phyloP scores from a whole-genome alignment of 2,329 filamentous ascomycete species.

The Akanthomyces uredinophilus region DNA sequence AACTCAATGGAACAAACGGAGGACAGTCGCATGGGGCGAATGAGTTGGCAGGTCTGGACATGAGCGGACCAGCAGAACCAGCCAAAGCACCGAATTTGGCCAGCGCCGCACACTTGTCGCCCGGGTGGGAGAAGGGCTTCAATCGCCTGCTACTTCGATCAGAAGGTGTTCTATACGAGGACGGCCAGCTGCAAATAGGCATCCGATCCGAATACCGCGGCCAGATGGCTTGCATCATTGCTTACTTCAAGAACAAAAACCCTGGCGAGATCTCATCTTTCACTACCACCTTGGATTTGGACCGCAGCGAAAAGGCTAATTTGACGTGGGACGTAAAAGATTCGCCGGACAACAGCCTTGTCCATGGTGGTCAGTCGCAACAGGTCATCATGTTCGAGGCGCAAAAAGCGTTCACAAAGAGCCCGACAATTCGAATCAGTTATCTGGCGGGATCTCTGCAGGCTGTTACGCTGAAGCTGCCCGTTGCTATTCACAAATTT shows the following conservation, averaged over 20 bases:
- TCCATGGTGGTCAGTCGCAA: conserved; percentile 71
- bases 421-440: conserved; percentile 87
- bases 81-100: conserved; percentile 76
- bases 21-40: conserved; percentile 47
- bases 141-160: conserved; percentile 71
- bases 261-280: conserved; percentile 81
- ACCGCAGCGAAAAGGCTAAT: conserved; percentile 56
- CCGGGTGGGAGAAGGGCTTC: conserved; percentile 90
- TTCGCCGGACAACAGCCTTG: conserved; percentile 77
- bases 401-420: conserved; percentile 71
- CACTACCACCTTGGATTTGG: conserved; percentile 87
- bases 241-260: conserved; percentile 95
- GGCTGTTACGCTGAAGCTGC: conserved; percentile 84
- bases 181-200: conserved; percentile 88
- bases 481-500: conserved; percentile 86
- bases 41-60: conserved; percentile 78
- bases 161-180: conserved; percentile 91
- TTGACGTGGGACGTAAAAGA: conserved; percentile 84
- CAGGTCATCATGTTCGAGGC: conserved; percentile 95
- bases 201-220: conserved; percentile 89
- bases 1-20: conserved; percentile 43
- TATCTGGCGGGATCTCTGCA: conserved; percentile 93
- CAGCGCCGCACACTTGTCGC: conserved; percentile 85
- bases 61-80: conserved; percentile 58
- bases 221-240: conserved; percentile 90